Percentiles rank a stretch among this genome's conserved stretches.
phyloP scores from a whole-genome alignment of 768 basidiomycete species.

The Lactarius evosmus region DNA sequence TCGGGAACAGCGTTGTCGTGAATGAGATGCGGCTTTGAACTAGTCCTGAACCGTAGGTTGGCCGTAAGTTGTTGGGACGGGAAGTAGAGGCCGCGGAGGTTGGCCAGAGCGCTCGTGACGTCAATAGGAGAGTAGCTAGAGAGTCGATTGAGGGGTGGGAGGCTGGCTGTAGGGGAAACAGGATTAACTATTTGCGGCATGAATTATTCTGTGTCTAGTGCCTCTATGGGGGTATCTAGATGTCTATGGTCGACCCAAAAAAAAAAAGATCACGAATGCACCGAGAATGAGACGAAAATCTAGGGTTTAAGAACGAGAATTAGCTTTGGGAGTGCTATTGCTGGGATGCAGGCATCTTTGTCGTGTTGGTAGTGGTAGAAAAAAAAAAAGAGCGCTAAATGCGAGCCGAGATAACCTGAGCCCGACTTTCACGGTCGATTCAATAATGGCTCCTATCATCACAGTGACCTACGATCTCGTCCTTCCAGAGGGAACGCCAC shows the following conservation, averaged over 20 bases:
- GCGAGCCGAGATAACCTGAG: neutral
- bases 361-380: neutral
- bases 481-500: slow-evolving; percentile 37
- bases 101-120: slow-evolving; percentile 42
- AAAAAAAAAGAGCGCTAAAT: slow-evolving; percentile 3
- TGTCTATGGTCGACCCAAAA: slow-evolving; percentile 6
- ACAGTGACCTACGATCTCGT: slow-evolving; percentile 45
- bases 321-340: neutral
- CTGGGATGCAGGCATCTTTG: slow-evolving; percentile 22
- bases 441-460: slow-evolving; percentile 30
- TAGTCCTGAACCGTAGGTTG: slow-evolving; percentile 28
- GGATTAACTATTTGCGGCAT: slow-evolving; percentile 21
- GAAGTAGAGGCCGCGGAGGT: slow-evolving; percentile 53
- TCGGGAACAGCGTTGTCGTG: slow-evolving; percentile 53
- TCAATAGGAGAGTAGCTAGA: slow-evolving; percentile 36
- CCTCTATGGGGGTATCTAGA: slow-evolving; percentile 21
- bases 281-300: neutral
- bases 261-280: slow-evolving; percentile 6
- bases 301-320: neutral
- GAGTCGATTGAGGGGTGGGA: slow-evolving; percentile 56
- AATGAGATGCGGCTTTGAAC: slow-evolving; percentile 29
- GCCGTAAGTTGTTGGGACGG: slow-evolving; percentile 35
- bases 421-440: slow-evolving; percentile 7
- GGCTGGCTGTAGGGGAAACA: slow-evolving; percentile 46
- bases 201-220: slow-evolving; percentile 6